Conservation (phyloP, 139 green algal species). For the Picocystis salinarum region DNA sequence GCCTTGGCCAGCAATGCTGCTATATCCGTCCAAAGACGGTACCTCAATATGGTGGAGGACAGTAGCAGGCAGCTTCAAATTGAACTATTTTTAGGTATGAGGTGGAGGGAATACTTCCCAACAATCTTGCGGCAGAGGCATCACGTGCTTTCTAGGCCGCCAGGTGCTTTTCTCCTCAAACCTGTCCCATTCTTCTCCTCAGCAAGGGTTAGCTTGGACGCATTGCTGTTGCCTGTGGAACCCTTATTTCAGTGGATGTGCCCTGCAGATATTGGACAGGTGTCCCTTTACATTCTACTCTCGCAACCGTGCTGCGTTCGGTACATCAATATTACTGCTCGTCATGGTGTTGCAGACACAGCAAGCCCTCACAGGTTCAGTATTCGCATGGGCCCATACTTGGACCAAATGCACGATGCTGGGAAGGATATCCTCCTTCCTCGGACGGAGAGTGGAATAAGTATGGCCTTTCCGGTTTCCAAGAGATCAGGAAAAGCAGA, state of each 20-base stretch:
- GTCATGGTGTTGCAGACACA: constrained; percentile 13
- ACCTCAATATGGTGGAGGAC: constrained; percentile 42
- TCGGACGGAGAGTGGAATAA: neutral
- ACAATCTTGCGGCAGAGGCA: constrained; percentile 13
- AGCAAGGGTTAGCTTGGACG: constrained; percentile 1
- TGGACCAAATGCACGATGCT: constrained; percentile 11
- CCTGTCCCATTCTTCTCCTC: constrained; percentile 10
- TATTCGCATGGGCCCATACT: constrained; percentile 6
- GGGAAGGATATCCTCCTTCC: constrained; percentile 1
- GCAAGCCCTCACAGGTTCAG: constrained; percentile 7
- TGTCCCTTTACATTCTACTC: constrained; percentile 15
- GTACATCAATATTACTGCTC: constrained; percentile 12
- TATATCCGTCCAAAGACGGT: constrained; percentile 45
- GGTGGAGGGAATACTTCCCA: constrained; percentile 29
- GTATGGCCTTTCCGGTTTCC: constrained; percentile 4
- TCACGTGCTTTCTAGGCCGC: constrained; percentile 2
- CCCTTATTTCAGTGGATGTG: constrained; percentile 6
- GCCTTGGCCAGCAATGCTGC: constrained; percentile 34
- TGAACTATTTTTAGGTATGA: constrained; percentile 68
- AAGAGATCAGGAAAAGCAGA: too few species aligned
- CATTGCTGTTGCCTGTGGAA: constrained; percentile 4
- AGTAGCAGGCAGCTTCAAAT: constrained; percentile 11
- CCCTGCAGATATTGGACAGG: constrained; percentile 1
- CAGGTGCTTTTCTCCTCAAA: constrained; percentile 15
- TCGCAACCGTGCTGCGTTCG: constrained; percentile 12